Conservation (phyloP, 331 rosid species). For the Quercus lobata region DNA sequence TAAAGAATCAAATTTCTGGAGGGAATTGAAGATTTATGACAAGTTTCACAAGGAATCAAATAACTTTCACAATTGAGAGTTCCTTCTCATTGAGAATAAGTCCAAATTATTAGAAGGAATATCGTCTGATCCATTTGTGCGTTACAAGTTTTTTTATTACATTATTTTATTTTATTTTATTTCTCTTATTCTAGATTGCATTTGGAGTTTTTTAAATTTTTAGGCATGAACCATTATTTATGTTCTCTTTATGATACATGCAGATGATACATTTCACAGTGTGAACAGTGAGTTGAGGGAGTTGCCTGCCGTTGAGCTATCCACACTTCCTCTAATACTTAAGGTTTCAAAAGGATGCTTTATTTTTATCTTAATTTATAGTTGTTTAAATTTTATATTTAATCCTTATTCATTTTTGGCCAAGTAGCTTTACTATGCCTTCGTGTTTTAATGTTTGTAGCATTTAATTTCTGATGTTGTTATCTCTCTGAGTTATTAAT, state of each 20-base stretch:
- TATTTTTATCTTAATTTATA: not conserved
- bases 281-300: conserved; percentile 80
- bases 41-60: not conserved
- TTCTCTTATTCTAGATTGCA: not conserved
- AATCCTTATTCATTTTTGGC: conserved; percentile 2
- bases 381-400: conserved; percentile 8
- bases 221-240: conserved; percentile 7
- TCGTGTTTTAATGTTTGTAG: not conserved
- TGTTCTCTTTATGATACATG: conserved; percentile 10
- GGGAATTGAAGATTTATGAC: not conserved
- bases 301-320: conserved; percentile 76
- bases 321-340: conserved; percentile 77
- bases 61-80: not conserved
- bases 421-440: not conserved
- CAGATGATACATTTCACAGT: conserved; percentile 74
- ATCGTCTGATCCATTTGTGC: not conserved
- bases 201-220: not conserved
- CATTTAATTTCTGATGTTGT: not conserved
- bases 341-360: conserved; percentile 51
- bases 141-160: not conserved
- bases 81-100: not conserved
- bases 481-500: not conserved
- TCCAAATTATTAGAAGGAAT: not conserved
- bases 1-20: not conserved
- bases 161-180: not conserved